Evolutionary conservation across 2,329 filamentous ascomycete genomes (phyloP).

Genomic region (Diaporthe velutina): DNA sequence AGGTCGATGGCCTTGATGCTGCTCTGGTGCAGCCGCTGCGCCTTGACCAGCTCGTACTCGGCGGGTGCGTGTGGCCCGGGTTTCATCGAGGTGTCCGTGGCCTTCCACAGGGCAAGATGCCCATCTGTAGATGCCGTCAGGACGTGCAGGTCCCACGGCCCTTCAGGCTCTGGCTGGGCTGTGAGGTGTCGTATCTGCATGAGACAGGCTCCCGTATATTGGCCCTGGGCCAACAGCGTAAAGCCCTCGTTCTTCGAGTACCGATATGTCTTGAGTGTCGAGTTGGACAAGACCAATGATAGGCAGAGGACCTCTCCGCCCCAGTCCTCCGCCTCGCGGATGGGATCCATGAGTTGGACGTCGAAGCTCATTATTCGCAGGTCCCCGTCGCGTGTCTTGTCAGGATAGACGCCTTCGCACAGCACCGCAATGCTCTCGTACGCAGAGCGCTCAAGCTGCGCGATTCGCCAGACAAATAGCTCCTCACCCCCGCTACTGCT

Average conservation of each 20-base stretch:
- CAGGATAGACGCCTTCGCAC: conserved; percentile 67
- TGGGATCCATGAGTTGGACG: conserved; percentile 51
- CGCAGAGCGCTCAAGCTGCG: conserved; percentile 59
- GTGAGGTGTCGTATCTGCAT: conserved; percentile 71
- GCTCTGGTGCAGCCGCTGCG: conserved; percentile 78
- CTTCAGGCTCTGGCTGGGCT: conserved; percentile 39
- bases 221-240: conserved; percentile 63
- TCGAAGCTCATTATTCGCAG: conserved; percentile 87
- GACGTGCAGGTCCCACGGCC: conserved; percentile 53
- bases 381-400: conserved; percentile 70
- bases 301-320: conserved; percentile 64
- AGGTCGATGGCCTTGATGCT: conserved; percentile 78
- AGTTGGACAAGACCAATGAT: conserved; percentile 86
- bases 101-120: conserved; percentile 72
- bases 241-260: conserved; percentile 61
- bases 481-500: conserved; percentile 92
- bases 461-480: conserved; percentile 85
- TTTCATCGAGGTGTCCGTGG: conserved; percentile 29
- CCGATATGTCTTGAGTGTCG: conserved; percentile 74
- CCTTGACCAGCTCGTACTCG: conserved; percentile 48
- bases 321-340: conserved; percentile 37
- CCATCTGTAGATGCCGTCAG: conserved; percentile 88
- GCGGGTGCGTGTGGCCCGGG: conserved; percentile 24
- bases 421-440: conserved; percentile 66
- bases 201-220: conserved; percentile 81